phyloP scores from a whole-genome alignment of 1,284 basidiomycete genomes.

The Trametes versicolor region DNA sequence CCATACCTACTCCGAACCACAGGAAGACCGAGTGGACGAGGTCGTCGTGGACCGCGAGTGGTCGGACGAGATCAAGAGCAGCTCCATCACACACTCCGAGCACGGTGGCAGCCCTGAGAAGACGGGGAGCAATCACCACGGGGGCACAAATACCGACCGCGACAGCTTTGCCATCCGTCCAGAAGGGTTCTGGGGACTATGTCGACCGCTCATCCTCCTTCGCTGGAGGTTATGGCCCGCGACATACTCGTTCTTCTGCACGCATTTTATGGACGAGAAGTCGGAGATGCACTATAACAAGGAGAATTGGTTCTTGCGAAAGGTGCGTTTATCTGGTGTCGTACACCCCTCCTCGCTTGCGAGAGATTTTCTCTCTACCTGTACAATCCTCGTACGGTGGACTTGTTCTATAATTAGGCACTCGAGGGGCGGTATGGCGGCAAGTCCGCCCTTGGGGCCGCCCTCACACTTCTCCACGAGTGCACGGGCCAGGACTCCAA shows the following conservation, averaged over 20 bases:
- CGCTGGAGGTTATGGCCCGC: conserved; percentile 54
- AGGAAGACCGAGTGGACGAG: conserved; percentile 63
- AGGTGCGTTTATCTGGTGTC: conserved; percentile 43
- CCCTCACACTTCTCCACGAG: neutral
- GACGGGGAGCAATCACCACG: conserved; percentile 49
- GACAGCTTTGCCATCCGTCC: conserved; percentile 44
- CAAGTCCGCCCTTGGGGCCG: neutral
- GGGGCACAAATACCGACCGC: conserved; percentile 47
- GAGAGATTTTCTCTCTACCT: too few relatives aligned
- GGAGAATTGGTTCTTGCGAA: conserved; percentile 62
- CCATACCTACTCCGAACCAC: conserved; percentile 42
- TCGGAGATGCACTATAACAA: conserved; percentile 66
- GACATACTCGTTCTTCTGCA: conserved; percentile 60
- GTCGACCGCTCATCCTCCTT: conserved; percentile 44
- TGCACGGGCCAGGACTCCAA: neutral
- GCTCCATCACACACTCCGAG: conserved; percentile 57
- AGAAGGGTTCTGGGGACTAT: conserved; percentile 45
- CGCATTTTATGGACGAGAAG: conserved; percentile 64
- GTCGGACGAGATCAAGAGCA: conserved; percentile 64
- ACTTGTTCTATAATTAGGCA: neutral
- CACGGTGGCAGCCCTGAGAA: conserved; percentile 57
- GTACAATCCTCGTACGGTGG: too few relatives aligned
- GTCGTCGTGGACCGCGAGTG: conserved; percentile 78
- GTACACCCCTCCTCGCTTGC: too few relatives aligned
- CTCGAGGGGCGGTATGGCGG: neutral